Evolutionary conservation across 805 yeast genomes (phyloP), one percentile per base, ranked within the genome.

Genomic region (Zygotorulaspora danielsina): DNA sequence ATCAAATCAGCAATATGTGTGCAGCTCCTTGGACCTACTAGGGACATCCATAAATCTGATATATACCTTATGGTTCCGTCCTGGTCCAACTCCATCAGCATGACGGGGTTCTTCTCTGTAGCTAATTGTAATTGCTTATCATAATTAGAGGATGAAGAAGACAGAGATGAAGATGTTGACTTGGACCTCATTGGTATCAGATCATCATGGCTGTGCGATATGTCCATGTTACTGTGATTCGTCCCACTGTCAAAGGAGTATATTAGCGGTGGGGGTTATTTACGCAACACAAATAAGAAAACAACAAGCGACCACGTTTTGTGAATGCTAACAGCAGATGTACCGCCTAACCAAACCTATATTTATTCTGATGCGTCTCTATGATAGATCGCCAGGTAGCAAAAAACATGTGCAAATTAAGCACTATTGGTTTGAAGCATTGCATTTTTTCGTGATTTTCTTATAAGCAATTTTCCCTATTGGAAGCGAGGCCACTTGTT

Each of bases 11-110:
- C 67, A 1, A 86, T 75, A 1, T 84, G 81, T n/a, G 35, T 19
- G 11, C 42, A 27, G 25, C 20, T 27, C 24, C 44, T 33, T 7
- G 42, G 40, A 12, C 45, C 41, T 7, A 86, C 85, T 6, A 88
- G 71, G 6, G 72, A 56, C 48, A 79, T 82, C 96, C 97, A 90
- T 48, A 81, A 76, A 47, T 74, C 75, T 46, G 90, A 76, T 18
- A 88, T 60, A 58, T 83, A 85, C 38, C 74, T 73, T n/a, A 93
- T 79, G 22, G 72, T 76, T 20, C 96, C 87, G 52, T 81, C 81
- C 55, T 87, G 64, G 53, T 82, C 89, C 45, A 93, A 65, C 61
- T 90, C 98, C 64, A 90, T 65, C 3, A 90, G 81, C n/a, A 81
- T 78, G 9, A 86, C 80, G 1, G 85, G 84, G 46, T 79, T 81